Evolutionary conservation across 352 stramenopile genomes (phyloP).

Genomic region (Pythium brassicae): DNA sequence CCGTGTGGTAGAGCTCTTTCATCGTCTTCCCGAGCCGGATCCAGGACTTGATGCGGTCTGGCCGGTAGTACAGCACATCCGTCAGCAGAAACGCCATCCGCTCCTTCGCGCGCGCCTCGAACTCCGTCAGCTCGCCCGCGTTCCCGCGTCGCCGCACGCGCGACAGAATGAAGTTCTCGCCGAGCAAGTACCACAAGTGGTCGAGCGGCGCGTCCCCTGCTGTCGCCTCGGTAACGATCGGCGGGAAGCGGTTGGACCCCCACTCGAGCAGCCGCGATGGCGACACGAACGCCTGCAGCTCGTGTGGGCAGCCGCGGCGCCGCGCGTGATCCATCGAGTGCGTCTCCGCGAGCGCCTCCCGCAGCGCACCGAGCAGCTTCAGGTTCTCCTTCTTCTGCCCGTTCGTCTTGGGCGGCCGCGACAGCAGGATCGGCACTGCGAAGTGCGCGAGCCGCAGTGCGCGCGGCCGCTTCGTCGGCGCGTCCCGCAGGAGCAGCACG

Average conservation of each 20-base stretch:
- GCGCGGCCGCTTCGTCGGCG: conserved; percentile 15
- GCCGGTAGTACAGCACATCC: conserved; percentile 59
- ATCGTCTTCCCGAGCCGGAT: conserved; percentile 57
- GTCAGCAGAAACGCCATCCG: conserved; percentile 51
- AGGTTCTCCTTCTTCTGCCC: conserved; percentile 72
- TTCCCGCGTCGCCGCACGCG: conserved; percentile 60
- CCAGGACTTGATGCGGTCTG: conserved; percentile 62
- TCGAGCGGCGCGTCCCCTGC: conserved; percentile 17
- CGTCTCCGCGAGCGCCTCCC: conserved; percentile 27
- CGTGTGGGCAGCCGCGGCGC: not conserved
- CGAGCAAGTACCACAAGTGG: conserved; percentile 70
- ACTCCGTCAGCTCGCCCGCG: conserved; percentile 45
- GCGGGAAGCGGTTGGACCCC: conserved; percentile 7
- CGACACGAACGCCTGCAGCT: conserved; percentile 30
- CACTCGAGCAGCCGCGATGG: conserved; percentile 34
- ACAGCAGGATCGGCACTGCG: conserved; percentile 53
- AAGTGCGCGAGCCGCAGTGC: conserved; percentile 41
- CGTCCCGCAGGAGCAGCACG: conserved; percentile 18
- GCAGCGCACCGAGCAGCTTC: conserved; percentile 57
- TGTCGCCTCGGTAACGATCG: not conserved
- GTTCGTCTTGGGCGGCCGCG: conserved; percentile 53
- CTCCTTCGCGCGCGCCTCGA: conserved; percentile 56
- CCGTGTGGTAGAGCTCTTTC: conserved; percentile 65
- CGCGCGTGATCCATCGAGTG: conserved; percentile 5
- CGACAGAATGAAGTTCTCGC: conserved; percentile 64